Conservation (phyloP, 2,329 filamentous ascomycete genomes). For the Colletotrichum musae region DNA sequence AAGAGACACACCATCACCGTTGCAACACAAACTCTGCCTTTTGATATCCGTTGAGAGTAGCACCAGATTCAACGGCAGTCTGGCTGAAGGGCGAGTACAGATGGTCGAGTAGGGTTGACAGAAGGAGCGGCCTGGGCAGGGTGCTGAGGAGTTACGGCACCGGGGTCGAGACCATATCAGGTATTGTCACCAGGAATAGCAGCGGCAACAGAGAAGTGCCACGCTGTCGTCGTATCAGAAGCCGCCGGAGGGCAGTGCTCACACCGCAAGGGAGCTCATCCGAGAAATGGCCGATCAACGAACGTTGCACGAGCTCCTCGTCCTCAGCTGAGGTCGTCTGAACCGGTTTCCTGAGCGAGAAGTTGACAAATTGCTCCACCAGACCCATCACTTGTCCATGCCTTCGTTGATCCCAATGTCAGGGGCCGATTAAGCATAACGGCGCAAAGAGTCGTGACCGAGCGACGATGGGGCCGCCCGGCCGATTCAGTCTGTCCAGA, state of each 20-base stretch:
- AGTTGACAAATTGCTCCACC: constrained; percentile 19
- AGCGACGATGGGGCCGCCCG: background rate
- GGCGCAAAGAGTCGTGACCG: too few relatives aligned
- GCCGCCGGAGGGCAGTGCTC: constrained; percentile 1
- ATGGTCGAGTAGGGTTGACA: constrained; percentile 6
- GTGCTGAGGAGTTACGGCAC: background rate
- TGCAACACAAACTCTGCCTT: background rate
- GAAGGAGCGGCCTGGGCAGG: background rate
- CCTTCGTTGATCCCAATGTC: background rate
- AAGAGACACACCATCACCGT: background rate
- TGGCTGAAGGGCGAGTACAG: constrained; percentile 7
- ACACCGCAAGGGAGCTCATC: constrained; percentile 1
- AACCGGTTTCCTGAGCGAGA: constrained; percentile 3
- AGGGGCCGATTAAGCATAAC: constrained; percentile 4
- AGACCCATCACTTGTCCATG: background rate
- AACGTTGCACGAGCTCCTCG: constrained; percentile 7
- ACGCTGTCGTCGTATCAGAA: constrained; percentile 4
- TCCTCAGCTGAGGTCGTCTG: constrained; percentile 19
- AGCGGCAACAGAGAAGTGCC: background rate
- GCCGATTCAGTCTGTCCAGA: constrained; percentile 9
- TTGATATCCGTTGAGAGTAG: background rate
- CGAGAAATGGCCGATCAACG: constrained; percentile 13
- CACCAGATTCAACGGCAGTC: constrained; percentile 1
- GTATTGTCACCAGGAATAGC: constrained; percentile 7
- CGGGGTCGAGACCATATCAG: background rate